Evolutionary conservation across 2,329 filamentous ascomycete genomes (phyloP).

Genomic region (Clonostachys byssicola): DNA sequence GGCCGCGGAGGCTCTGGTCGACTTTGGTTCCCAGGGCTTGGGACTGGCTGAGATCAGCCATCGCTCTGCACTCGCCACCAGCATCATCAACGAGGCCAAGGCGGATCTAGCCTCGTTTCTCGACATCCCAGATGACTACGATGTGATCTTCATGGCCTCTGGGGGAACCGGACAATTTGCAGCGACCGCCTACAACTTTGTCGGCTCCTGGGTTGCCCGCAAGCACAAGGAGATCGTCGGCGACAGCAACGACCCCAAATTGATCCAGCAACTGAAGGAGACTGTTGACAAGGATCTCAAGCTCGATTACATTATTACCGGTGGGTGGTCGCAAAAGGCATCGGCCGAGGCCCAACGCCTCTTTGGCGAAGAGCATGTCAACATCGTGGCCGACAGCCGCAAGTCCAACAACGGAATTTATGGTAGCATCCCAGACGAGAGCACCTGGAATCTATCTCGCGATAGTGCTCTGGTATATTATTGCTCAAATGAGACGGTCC

Average conservation of each 20-base stretch:
- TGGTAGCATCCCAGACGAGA: constrained; percentile 74
- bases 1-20: constrained; percentile 72
- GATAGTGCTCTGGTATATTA: constrained; percentile 76
- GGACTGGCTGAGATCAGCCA: constrained; percentile 90
- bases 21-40: constrained; percentile 77
- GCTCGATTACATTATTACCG: constrained; percentile 87
- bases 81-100: constrained; percentile 77
- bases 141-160: constrained; percentile 78
- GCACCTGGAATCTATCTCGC: constrained; percentile 69
- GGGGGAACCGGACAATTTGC: constrained; percentile 86
- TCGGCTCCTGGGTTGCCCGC: constrained; percentile 75
- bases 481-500: constrained; percentile 79
- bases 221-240: constrained; percentile 56
- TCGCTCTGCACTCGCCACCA: constrained; percentile 72
- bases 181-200: constrained; percentile 78
- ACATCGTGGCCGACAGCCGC: constrained; percentile 68
- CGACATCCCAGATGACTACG: constrained; percentile 81
- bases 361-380: constrained; percentile 74
- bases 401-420: constrained; percentile 75
- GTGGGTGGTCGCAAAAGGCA: constrained; percentile 84
- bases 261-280: constrained; percentile 56
- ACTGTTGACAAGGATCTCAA: constrained; percentile 68
- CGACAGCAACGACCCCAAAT: constrained; percentile 43
- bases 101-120: constrained; percentile 68
- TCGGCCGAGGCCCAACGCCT: constrained; percentile 77